A percentile compares a stretch with the other conserved stretches of the same genome.
Conservation (phyloP, 805 yeast species). For the Saccharomyces eubayanus region DNA sequence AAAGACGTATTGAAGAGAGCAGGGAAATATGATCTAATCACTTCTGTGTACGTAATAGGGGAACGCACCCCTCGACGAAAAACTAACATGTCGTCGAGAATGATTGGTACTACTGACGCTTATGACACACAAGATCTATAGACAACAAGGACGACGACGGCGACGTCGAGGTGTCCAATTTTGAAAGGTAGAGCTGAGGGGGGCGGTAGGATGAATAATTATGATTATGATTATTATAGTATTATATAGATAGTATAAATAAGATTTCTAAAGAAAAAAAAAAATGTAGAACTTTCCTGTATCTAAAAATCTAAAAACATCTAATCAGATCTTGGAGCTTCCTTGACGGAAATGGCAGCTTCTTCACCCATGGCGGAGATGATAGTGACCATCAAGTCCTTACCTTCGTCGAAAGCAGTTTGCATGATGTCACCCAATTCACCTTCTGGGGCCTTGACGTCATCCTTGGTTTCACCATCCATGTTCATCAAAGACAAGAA, state of each 20-base stretch:
- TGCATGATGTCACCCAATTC: conserved; percentile 92
- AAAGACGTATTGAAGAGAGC: too few relatives aligned
- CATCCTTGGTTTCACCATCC: conserved; percentile 99
- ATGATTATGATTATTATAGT: background rate
- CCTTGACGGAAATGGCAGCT: conserved; percentile 97
- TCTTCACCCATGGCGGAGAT: conserved; percentile 99
- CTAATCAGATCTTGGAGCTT: conserved; percentile 72
- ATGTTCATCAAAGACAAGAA: conserved; percentile 91
- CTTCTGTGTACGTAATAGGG: too few relatives aligned
- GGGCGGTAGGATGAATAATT: background rate
- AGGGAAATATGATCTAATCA: too few relatives aligned
- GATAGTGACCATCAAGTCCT: conserved; percentile 93
- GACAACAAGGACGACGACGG: background rate
- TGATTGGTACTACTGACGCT: too few relatives aligned
- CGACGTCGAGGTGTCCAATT: too few relatives aligned
- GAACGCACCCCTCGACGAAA: too few relatives aligned
- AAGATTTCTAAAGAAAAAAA: background rate
- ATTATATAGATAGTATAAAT: background rate
- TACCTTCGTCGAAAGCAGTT: conserved; percentile 93
- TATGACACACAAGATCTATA: background rate
- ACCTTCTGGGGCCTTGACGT: conserved; percentile 96
- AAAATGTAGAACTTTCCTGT: background rate
- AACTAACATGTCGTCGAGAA: too few relatives aligned
- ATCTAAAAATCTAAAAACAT: conserved; percentile 1
- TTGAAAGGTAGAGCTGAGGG: background rate